These are phyloP conservation scores for Rosa multiflora DNA, from an alignment of 306 rosid species.

Conservation along the genomic window DNA sequence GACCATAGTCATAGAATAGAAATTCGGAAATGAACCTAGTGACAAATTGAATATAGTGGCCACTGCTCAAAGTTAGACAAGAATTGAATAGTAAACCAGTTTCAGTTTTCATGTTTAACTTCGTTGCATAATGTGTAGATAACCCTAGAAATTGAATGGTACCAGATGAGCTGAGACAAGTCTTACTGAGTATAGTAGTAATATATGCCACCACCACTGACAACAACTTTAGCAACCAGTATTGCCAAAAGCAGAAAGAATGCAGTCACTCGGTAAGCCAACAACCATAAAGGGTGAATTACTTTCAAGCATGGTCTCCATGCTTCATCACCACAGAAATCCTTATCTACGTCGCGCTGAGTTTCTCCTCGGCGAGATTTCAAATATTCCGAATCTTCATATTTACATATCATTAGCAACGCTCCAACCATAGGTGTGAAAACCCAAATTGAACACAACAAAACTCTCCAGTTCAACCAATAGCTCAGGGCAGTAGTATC, in stretches of 20 bases:
- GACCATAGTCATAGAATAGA: background rate
- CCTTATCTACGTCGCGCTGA: constrained; percentile 30
- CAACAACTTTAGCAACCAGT: constrained; percentile 38
- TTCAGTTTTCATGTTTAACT: background rate
- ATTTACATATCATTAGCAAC: constrained; percentile 43
- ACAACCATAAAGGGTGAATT: constrained; percentile 66
- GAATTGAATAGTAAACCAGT: background rate
- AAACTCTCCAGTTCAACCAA: constrained; percentile 80
- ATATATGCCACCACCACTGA: constrained; percentile 39
- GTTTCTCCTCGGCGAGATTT: constrained; percentile 37
- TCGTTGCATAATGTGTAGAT: background rate
- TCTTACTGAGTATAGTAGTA: constrained; percentile 83
- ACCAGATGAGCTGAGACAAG: constrained; percentile 11
- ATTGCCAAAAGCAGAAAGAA: constrained; percentile 50
- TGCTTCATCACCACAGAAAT: constrained; percentile 42
- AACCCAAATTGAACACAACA: constrained; percentile 53
- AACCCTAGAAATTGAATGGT: background rate
- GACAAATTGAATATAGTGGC: background rate
- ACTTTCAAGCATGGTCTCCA: constrained; percentile 74
- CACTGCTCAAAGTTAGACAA: constrained; percentile 8
- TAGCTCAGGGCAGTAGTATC: constrained; percentile 58
- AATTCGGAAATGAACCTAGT: background rate
- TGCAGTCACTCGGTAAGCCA: constrained; percentile 55
- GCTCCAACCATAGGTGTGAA: constrained; percentile 45
- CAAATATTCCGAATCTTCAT: constrained; percentile 33